Conservation (phyloP, 192 early-diverging fungal species). For the Coemansia javaensis region DNA sequence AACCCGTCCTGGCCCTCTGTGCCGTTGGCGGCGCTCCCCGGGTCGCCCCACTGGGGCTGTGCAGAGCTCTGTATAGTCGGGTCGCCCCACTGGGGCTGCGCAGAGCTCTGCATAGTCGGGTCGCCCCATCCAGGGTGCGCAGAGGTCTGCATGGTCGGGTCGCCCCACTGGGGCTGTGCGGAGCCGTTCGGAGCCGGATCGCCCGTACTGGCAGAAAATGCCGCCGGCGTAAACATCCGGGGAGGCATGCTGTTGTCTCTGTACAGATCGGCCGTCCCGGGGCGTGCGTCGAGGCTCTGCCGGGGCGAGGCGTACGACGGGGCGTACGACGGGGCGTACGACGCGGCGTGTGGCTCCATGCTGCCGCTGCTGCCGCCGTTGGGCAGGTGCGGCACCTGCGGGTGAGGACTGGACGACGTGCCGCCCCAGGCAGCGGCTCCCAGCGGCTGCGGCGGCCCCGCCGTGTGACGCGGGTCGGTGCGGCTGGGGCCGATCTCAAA, state of each 20-base stretch:
- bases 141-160: constrained; percentile 11
- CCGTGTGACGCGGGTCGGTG: background rate
- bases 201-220: constrained; percentile 1
- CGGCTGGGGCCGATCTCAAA: constrained; percentile 33
- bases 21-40: background rate
- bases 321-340: constrained; percentile 3
- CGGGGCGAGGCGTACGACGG: constrained; percentile 16
- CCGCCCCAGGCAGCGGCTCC: constrained; percentile 11
- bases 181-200: no score
- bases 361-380: no score
- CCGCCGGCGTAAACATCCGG: constrained; percentile 28
- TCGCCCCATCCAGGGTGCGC: constrained; percentile 35
- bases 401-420: background rate
- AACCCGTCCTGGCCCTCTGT: constrained; percentile 6
- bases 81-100: constrained; percentile 37
- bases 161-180: constrained; percentile 34
- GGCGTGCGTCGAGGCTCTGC: constrained; percentile 27
- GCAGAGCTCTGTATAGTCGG: constrained; percentile 9
- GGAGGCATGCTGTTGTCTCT: constrained; percentile 13
- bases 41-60: constrained; percentile 38
- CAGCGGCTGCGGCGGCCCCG: constrained; percentile 11
- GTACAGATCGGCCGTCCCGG: constrained; percentile 2
- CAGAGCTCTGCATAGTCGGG: constrained; percentile 5
- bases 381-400: constrained; percentile 1
- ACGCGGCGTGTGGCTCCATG: no score